Evolutionary conservation across 768 basidiomycete genomes (phyloP).

Genomic region (Hortiboletus flavorubellus): DNA sequence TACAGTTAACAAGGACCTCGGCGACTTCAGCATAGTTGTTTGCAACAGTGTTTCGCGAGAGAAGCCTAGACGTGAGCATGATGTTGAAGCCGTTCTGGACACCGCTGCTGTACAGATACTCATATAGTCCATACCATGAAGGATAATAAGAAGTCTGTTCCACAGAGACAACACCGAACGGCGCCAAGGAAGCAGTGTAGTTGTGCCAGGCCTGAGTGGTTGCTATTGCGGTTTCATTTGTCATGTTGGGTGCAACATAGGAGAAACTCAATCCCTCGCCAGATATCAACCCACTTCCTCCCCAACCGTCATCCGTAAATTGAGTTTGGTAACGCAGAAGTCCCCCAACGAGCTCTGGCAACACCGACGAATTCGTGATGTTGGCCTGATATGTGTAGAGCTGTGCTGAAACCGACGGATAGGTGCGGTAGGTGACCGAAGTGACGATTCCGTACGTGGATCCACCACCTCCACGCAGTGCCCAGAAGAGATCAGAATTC

Average conservation of each 20-base stretch:
- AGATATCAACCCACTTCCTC: slow-evolving; percentile 31
- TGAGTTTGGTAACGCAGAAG: slow-evolving; percentile 24
- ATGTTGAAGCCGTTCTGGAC: background rate
- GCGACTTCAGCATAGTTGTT: slow-evolving; percentile 1
- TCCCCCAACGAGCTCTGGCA: slow-evolving; percentile 29
- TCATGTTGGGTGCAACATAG: slow-evolving; percentile 35
- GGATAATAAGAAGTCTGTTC: background rate
- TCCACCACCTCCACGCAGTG: slow-evolving; percentile 50
- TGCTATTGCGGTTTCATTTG: slow-evolving; percentile 33
- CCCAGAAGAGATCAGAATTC: slow-evolving; percentile 53
- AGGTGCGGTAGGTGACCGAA: slow-evolving; percentile 45
- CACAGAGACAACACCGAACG: slow-evolving; percentile 2
- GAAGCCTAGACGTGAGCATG: slow-evolving; percentile 6
- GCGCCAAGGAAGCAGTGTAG: slow-evolving; percentile 13
- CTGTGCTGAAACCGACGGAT: slow-evolving; percentile 36
- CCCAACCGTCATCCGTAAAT: slow-evolving; percentile 43
- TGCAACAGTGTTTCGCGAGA: slow-evolving; percentile 10
- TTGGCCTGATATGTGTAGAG: slow-evolving; percentile 23
- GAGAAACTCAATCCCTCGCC: slow-evolving; percentile 10
- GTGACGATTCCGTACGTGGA: slow-evolving; percentile 48
- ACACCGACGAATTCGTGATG: too few species aligned
- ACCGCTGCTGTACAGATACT: background rate
- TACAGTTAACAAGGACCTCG: slow-evolving; percentile 5
- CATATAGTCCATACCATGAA: slow-evolving; percentile 9
- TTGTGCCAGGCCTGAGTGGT: slow-evolving; percentile 35